phyloP scores from a whole-genome alignment of 176 grass and related monocot genomes.

The Carex littledalei region DNA sequence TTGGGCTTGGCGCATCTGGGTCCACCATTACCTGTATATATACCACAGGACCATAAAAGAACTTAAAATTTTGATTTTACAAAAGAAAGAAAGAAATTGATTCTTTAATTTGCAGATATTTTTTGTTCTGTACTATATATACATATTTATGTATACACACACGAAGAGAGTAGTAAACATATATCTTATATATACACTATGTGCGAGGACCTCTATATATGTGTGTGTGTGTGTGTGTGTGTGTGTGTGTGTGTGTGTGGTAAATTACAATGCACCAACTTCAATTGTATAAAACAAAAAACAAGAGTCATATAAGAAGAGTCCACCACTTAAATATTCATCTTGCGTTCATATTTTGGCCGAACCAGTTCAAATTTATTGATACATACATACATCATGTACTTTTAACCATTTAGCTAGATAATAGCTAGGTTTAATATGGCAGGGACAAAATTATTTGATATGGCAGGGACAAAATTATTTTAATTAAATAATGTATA shows the following conservation, averaged over 20 bases:
- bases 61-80: neutral
- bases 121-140: neutral
- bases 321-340: no score
- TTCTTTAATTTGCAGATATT: neutral
- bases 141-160: neutral
- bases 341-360: no score
- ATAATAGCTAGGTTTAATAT: neutral
- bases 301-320: neutral
- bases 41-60: neutral
- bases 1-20: conserved; percentile 80
- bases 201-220: neutral
- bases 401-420: no score
- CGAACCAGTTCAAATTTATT: no score
- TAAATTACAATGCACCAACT: neutral
- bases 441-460: no score
- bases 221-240: no score
- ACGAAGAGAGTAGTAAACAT: neutral
- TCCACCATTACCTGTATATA: conserved; percentile 55
- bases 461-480: neutral
- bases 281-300: neutral
- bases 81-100: neutral
- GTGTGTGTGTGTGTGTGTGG: no score
- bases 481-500: neutral
- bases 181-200: neutral
- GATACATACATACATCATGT: no score